Conservation (phyloP, 768 basidiomycete genomes). For the Auricularia cornea region DNA sequence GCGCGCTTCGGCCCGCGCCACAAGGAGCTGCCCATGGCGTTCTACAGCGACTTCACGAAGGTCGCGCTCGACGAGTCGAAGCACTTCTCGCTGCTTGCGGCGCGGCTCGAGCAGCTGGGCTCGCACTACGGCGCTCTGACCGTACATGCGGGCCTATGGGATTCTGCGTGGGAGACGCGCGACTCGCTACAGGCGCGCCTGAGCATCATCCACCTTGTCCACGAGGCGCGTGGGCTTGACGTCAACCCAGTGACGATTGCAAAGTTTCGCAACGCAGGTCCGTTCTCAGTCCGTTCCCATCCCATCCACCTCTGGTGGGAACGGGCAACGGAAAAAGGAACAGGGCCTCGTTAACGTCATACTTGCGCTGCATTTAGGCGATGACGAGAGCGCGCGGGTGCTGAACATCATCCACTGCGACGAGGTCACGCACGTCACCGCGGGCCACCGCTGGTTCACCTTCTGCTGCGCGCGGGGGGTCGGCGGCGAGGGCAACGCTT, state of each 20-base stretch:
- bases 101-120: slow-evolving; percentile 48
- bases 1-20: slow-evolving; percentile 60
- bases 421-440: slow-evolving; percentile 75
- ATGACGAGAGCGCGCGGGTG: slow-evolving; percentile 53
- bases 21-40: slow-evolving; percentile 56
- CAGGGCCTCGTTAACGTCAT: too few relatives aligned
- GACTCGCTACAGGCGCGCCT: slow-evolving; percentile 61
- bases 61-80: slow-evolving; percentile 84
- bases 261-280: slow-evolving; percentile 50
- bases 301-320: not conserved
- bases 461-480: slow-evolving; percentile 49
- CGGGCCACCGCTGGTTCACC: slow-evolving; percentile 77
- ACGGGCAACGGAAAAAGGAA: not conserved
- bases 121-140: slow-evolving; percentile 64
- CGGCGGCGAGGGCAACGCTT: not conserved
- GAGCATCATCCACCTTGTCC: slow-evolving; percentile 79
- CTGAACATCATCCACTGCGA: slow-evolving; percentile 74
- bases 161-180: slow-evolving; percentile 61
- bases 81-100: slow-evolving; percentile 65
- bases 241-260: slow-evolving; percentile 77
- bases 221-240: slow-evolving; percentile 77
- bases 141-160: slow-evolving; percentile 75
- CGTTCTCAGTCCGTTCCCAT: too few relatives aligned
- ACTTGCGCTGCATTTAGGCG: slow-evolving; percentile 24
- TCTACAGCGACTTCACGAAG: slow-evolving; percentile 75